Base-by-base conservation (phyloP, 441 rosid species). In the Biscutella auriculata region DNA sequence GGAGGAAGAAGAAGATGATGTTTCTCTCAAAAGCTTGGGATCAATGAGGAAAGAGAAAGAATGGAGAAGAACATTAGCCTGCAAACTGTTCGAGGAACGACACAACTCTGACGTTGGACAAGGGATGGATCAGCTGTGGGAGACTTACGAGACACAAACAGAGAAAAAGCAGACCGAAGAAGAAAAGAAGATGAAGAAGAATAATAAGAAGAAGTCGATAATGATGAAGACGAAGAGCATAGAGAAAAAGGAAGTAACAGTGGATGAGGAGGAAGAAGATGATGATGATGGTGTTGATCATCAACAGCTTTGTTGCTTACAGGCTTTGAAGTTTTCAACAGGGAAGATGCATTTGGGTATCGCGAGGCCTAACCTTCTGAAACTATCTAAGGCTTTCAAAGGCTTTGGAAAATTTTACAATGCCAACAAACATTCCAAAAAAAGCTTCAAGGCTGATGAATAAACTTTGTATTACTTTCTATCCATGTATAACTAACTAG, bases 51-150 rank as follows among this genome's bases (percentile, higher is more conserved):
- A 70, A 57, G 91, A 84, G 27, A 92, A 84, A 53, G 98, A 92
- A 67, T 85, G 96, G 96, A 88, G 82, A 47, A 82, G 96, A 74
- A 92, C 98, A 23, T 53, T 92, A 45, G 96, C 98, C 3, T 80
- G 98, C 76, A 88, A 88, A 76, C 80, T 88, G 5, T 86, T 84
- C 19, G 95, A 92, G 54, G 98, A 92, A 76, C 76, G 96, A 60
- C 88, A 77, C 63, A 76, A 70, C 46, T 77, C 77, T 44, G 80
- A 81, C 41, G 76, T 79, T 11, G 83, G 44, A 57, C 93, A 87
- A 70, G 93, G 88, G 9, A 92, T 92, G 98, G 98, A 92, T 51
- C 67, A 74, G 75, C 81, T 92, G 15, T 92, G 98, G 98, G 96
- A 92, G 75, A 71, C 91, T 11, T 81, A 84, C 32, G 98, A 86